Base-by-base conservation (phyloP, 495 filamentous ascomycete species). In the Pyrenopolyporus hunteri region DNA sequence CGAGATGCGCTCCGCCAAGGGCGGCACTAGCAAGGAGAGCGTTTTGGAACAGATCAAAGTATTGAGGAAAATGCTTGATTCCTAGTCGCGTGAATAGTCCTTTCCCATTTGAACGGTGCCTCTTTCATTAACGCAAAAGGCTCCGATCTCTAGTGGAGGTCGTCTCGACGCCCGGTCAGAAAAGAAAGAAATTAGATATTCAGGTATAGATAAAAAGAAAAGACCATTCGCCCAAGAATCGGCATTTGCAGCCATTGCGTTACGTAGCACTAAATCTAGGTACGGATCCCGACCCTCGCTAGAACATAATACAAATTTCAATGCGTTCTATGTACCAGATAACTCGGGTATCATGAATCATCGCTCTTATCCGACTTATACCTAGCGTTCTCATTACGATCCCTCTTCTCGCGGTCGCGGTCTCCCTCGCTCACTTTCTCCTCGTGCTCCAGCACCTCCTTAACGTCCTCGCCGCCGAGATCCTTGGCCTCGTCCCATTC, bases 401-500 rank as follows among this genome's bases (percentile, higher is more conserved):
- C 74, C 13, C 81, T 75, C 55, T 83, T 82, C 53, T 84, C 73
- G 61, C 75, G 64, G 49, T 74, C 75, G 43, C 71, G 70, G 13
- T 76, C 66, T 10, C 67, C 68, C 16, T 67, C 57, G 11, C 59
- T 70, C 13, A 65, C 80, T 35, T 70, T 74, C 40, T 76, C 81
- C 33, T 90, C 84, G 50, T 89, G 80, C 63, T 83, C 87, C 64
- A 95, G 71, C 6, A 86, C 85, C 52, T 89, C 80, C 46, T 82
- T 87, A 1, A 95, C 90, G 25, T 78, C 82, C 66, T 91, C 84
- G 33, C 87, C 85, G n/a, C 85, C 83, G 37, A 92, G 87, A 71
- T 96, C 91, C 45, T 77, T 76, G 42, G 75, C 81, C 76, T 97
- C 93, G 74, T 98, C 84, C 93, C 92, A 97, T 16, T 92, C 90